These are phyloP conservation scores for Omphalotus olearius DNA, from an alignment of 1,284 basidiomycete species.

Conservation along the genomic window DNA sequence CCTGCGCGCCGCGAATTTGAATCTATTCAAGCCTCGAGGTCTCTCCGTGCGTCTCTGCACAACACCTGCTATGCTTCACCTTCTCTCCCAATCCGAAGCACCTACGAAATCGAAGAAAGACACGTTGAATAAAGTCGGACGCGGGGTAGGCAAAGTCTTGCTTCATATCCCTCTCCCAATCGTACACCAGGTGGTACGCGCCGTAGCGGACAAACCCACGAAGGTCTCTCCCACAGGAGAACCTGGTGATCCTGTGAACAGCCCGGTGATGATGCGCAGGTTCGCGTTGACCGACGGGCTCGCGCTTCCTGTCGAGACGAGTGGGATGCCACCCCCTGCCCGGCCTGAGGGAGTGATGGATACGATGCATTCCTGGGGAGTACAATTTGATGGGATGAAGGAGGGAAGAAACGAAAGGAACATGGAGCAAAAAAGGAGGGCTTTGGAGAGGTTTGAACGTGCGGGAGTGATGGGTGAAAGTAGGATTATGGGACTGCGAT, in stretches of 20 bases:
- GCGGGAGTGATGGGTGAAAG: not conserved
- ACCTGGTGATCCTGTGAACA: constrained; percentile 5
- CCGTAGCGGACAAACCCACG: constrained; percentile 17
- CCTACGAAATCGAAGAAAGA: not conserved
- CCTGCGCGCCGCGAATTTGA: constrained; percentile 23
- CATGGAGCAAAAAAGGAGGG: constrained; percentile 14
- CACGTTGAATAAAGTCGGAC: constrained; percentile 16
- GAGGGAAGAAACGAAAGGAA: constrained; percentile 10
- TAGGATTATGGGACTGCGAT: too few species aligned
- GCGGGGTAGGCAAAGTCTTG: constrained; percentile 15
- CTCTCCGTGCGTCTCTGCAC: constrained; percentile 25
- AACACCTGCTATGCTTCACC: constrained; percentile 21
- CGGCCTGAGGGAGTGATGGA: constrained; percentile 21
- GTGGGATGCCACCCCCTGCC: constrained; percentile 17
- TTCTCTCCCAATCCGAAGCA: constrained; percentile 8
- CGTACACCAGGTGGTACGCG: constrained; percentile 6
- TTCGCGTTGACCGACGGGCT: constrained; percentile 18
- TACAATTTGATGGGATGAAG: constrained; percentile 18
- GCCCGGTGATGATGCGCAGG: constrained; percentile 16
- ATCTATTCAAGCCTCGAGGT: constrained; percentile 22
- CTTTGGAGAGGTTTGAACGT: constrained; percentile 13
- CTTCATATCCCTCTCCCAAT: constrained; percentile 12
- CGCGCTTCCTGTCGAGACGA: constrained; percentile 15
- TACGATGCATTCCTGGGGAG: constrained; percentile 18
- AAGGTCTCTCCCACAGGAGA: not conserved